These are phyloP conservation scores for Zostera marina DNA, from an alignment of 116 monocot species.

Conservation along the genomic window DNA sequence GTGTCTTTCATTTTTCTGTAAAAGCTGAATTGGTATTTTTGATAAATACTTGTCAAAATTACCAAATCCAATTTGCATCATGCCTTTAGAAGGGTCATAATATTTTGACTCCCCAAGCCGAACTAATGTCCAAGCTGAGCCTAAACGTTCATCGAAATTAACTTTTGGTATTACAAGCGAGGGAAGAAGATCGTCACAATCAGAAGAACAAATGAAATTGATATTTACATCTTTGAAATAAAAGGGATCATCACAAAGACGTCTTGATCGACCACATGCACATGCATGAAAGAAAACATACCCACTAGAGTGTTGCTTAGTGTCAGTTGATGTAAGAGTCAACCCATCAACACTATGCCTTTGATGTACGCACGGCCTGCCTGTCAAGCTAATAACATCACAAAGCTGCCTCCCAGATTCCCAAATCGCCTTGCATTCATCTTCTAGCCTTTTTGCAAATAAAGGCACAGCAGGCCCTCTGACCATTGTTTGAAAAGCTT, in stretches of 20 bases:
- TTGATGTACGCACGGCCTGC: constrained; percentile 74
- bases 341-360: constrained; percentile 24
- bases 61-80: constrained; percentile 79
- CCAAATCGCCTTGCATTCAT: constrained; percentile 79
- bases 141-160: constrained; percentile 17
- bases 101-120: constrained; percentile 67
- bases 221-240: constrained; percentile 60
- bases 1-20: constrained; percentile 12
- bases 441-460: constrained; percentile 56
- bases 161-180: constrained; percentile 36
- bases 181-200: constrained; percentile 65
- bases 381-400: constrained; percentile 80
- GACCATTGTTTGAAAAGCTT: constrained; percentile 58
- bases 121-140: constrained; percentile 51
- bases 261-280: constrained; percentile 84
- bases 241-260: constrained; percentile 77
- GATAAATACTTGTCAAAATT: constrained; percentile 49
- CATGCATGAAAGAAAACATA: constrained; percentile 94
- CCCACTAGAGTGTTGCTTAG: constrained; percentile 70
- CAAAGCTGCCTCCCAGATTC: constrained; percentile 88
- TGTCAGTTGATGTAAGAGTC: constrained; percentile 3
- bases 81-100: constrained; percentile 78
- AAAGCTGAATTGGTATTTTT: constrained; percentile 44
- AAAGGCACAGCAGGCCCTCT: constrained; percentile 61
- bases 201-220: constrained; percentile 42